Conservation (phyloP, 306 rosid species). For the Styphnolobium japonicum region DNA sequence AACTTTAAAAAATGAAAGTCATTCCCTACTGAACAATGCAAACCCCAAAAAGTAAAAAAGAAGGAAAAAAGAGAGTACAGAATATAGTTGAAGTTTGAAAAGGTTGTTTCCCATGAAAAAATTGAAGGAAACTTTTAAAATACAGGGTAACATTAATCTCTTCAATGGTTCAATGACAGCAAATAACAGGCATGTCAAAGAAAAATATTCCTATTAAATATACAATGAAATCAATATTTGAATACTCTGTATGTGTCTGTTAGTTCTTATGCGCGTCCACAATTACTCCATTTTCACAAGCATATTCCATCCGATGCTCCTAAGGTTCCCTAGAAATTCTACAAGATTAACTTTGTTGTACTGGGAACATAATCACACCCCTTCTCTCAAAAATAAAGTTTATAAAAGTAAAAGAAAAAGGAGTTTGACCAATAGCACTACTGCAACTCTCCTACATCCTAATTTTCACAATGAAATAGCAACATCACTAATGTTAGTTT, state of each 20-base stretch:
- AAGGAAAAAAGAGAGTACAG: not conserved
- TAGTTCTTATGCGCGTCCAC: not conserved
- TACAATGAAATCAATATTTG: not conserved
- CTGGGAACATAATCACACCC: not conserved
- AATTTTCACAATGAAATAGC: not conserved
- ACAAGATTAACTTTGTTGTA: not conserved
- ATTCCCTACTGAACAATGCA: not conserved
- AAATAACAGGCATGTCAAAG: not conserved
- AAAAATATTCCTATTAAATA: not conserved
- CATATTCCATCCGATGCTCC: constrained; percentile 9
- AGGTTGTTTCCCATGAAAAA: not conserved
- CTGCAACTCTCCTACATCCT: not conserved
- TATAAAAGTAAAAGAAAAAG: not conserved
- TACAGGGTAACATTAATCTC: not conserved
- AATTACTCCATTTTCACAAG: not conserved
- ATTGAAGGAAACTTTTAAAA: not conserved
- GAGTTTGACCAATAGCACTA: not conserved
- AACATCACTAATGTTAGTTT: not conserved
- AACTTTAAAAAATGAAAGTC: not conserved
- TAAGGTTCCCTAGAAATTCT: not conserved
- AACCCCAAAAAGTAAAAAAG: not conserved
- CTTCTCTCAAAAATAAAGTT: not conserved
- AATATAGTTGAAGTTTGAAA: not conserved
- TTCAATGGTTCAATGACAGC: not conserved
- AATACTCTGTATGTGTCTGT: not conserved